A percentile compares a stretch with the other conserved stretches of the same genome.
Conservation (phyloP, 192 early-diverging fungal genomes). For the Dissophora ornata region DNA sequence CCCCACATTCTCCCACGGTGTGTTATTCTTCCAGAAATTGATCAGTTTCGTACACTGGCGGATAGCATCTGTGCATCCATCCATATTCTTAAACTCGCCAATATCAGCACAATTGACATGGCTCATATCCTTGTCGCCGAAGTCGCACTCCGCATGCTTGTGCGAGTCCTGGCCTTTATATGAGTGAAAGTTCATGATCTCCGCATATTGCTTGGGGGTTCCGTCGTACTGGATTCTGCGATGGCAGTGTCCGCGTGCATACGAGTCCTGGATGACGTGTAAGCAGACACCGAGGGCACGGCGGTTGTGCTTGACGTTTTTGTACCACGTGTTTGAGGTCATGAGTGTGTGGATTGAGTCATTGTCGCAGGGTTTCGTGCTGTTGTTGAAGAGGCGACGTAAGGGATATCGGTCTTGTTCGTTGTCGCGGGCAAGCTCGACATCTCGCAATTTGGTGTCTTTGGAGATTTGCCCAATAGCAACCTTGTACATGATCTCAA, state of each 20-base stretch:
- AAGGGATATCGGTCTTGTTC: constrained; percentile 5
- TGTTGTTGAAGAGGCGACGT: constrained; percentile 5
- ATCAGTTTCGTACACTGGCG: constrained; percentile 1
- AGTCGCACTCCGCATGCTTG: background rate
- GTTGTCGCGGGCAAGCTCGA: background rate
- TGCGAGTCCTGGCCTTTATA: constrained; percentile 2
- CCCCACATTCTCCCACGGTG: constrained; percentile 1
- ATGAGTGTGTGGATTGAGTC: constrained; percentile 5
- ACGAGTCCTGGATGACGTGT: constrained; percentile 6
- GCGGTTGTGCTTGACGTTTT: background rate
- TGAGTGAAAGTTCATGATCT: background rate
- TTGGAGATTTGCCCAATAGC: constrained; percentile 4
- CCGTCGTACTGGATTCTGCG: background rate
- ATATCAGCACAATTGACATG: constrained; percentile 5
- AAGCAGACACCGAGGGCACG: background rate
- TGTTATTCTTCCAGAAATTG: background rate
- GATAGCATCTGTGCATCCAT: constrained; percentile 3
- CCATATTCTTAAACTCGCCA: background rate
- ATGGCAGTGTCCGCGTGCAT: constrained; percentile 7
- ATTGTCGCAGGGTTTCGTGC: background rate
- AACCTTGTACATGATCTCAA: constrained; percentile 8
- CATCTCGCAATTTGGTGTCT: constrained; percentile 3
- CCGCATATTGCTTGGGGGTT: background rate
- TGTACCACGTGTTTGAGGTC: background rate
- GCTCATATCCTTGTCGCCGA: background rate